Conservation (phyloP, 208 protist species). For the Tetramitus jugosus region DNA sequence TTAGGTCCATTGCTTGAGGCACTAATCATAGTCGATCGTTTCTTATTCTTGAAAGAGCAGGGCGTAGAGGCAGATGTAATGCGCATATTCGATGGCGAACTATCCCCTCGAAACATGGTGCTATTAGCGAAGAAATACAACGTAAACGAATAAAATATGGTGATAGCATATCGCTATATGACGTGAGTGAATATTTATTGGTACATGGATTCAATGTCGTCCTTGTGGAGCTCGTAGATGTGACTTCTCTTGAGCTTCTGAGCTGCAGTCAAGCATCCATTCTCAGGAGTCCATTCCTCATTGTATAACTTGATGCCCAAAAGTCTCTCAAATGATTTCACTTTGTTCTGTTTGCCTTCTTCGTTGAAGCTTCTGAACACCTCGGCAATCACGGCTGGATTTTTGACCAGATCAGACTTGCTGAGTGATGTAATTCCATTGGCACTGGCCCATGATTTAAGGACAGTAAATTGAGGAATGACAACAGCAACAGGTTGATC, state of each 20-base stretch:
- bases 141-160: no score
- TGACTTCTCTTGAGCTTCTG: conserved; percentile 62
- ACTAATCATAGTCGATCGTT: no score
- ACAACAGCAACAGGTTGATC: not conserved
- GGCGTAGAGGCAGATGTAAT: no score
- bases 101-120: no score
- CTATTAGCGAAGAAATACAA: no score
- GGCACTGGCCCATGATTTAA: not conserved
- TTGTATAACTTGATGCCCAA: not conserved
- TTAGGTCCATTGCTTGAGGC: no score
- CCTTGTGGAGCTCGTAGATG: conserved; percentile 55
- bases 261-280: conserved; percentile 61
- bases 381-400: not conserved
- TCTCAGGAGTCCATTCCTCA: conserved; percentile 69
- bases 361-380: not conserved
- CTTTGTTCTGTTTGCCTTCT: not conserved
- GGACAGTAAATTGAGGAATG: not conserved
- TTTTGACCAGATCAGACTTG: not conserved
- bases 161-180: no score
- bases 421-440: not conserved
- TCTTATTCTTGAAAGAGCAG: no score
- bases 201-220: conserved; percentile 54
- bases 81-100: no score
- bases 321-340: not conserved
- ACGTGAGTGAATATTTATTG: no score